phyloP scores from a whole-genome alignment of 148 eudicot genomes.

The Beta vulgaris region DNA sequence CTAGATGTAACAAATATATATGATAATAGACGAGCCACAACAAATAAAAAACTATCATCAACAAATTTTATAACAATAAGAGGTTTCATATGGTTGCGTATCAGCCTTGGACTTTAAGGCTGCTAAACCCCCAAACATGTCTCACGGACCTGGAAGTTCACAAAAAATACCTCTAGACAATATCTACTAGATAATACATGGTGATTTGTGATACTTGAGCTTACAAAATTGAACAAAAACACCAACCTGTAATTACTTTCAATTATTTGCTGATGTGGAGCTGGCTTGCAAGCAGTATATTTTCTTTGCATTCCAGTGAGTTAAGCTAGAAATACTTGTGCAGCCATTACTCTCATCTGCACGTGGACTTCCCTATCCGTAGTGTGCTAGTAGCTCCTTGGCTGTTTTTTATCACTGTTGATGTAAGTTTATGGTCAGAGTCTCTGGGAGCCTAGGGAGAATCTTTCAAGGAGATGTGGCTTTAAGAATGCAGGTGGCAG shows the following conservation, averaged over 20 bases:
- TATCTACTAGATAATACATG: not conserved
- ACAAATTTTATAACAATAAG: not conserved
- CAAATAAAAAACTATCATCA: not conserved
- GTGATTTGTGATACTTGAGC: not conserved
- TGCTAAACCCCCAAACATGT: not conserved
- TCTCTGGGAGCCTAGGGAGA: too few relatives aligned
- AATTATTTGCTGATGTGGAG: too few relatives aligned
- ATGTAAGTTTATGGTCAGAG: too few relatives aligned
- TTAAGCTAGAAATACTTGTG: too few relatives aligned
- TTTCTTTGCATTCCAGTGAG: too few relatives aligned
- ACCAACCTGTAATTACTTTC: not conserved
- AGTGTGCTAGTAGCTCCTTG: too few relatives aligned
- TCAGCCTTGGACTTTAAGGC: not conserved
- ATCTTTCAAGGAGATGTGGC: too few relatives aligned
- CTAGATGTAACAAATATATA: not conserved
- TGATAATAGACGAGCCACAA: not conserved
- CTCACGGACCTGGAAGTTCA: not conserved
- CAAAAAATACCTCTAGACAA: not conserved
- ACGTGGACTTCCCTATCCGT: too few relatives aligned
- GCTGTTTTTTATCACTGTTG: too few relatives aligned
- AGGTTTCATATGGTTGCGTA: not conserved
- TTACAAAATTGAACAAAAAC: not conserved
- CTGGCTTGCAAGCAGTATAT: too few relatives aligned
- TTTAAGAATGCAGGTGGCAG: too few relatives aligned
- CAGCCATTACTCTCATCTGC: too few relatives aligned